Evolutionary conservation across 1,139 yeast species (phyloP).

Genomic region (Geotrichum carabidarum): DNA sequence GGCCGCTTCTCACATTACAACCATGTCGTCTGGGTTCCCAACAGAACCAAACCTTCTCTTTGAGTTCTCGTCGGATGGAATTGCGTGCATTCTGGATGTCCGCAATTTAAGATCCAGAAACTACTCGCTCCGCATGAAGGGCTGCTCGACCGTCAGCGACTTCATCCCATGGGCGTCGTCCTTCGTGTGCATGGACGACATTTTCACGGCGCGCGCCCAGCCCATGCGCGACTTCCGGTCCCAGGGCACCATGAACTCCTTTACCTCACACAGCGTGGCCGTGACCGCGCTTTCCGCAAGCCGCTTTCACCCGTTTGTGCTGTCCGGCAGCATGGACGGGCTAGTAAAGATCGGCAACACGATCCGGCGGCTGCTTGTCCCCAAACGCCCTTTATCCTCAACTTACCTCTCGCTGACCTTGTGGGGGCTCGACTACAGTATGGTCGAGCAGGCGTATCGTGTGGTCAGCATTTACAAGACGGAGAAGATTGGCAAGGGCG

Average conservation of each 20-base stretch:
- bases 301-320: slow-evolving; percentile 53
- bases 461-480: slow-evolving; percentile 32
- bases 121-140: slow-evolving; percentile 36
- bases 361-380: slow-evolving; percentile 42
- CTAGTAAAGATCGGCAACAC: slow-evolving; percentile 43
- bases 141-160: slow-evolving; percentile 32
- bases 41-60: slow-evolving; percentile 42
- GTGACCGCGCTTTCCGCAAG: slow-evolving; percentile 43
- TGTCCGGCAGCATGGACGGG: slow-evolving; percentile 64
- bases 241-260: slow-evolving; percentile 17
- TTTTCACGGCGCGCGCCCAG: slow-evolving; percentile 37
- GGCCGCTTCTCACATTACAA: slow-evolving; percentile 49
- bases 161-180: slow-evolving; percentile 42
- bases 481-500: slow-evolving; percentile 25
- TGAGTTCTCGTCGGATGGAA: slow-evolving; percentile 49
- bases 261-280: slow-evolving; percentile 37
- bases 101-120: slow-evolving; percentile 41
- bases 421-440: slow-evolving; percentile 42
- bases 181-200: slow-evolving; percentile 43
- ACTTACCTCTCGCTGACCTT: slow-evolving; percentile 31
- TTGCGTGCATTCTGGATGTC: slow-evolving; percentile 42
- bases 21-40: slow-evolving; percentile 39
- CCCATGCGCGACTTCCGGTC: slow-evolving; percentile 38
- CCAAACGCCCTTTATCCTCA: slow-evolving; percentile 38
- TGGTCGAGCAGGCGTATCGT: slow-evolving; percentile 37